Evolutionary conservation across 2,329 filamentous ascomycete species (phyloP).

Genomic region (Colletotrichum eremochloae): DNA sequence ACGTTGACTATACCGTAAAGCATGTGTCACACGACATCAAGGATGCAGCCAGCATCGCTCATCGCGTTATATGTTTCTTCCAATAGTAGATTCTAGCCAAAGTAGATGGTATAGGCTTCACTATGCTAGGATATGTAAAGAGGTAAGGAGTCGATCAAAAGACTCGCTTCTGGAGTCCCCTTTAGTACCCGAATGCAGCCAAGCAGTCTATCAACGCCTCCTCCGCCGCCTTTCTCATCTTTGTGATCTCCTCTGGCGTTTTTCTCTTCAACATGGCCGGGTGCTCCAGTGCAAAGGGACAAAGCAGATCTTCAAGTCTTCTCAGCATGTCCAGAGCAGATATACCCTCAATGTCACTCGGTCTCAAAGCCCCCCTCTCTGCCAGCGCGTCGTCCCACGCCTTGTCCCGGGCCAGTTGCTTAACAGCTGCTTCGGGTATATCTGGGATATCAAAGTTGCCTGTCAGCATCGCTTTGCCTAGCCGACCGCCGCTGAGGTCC

Average conservation of each 20-base stretch:
- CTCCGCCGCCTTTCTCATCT: slow-evolving; percentile 12
- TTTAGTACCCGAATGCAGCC: neutral
- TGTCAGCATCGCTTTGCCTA: slow-evolving; percentile 20
- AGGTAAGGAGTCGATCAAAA: too few species aligned
- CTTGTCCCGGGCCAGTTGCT: neutral
- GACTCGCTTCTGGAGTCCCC: neutral
- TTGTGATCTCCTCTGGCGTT: slow-evolving; percentile 17
- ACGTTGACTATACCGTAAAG: neutral
- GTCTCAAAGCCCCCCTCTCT: slow-evolving; percentile 1
- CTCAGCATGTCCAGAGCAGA: slow-evolving; percentile 12
- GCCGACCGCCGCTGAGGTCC: slow-evolving; percentile 39
- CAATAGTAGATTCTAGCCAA: neutral
- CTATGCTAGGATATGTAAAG: neutral
- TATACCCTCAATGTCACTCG: slow-evolving; percentile 1
- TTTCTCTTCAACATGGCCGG: slow-evolving; percentile 22
- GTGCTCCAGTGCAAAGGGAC: slow-evolving; percentile 20
- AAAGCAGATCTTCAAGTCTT: slow-evolving; percentile 8
- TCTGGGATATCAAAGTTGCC: slow-evolving; percentile 16
- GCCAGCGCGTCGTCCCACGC: slow-evolving; percentile 13
- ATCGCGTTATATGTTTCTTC: neutral
- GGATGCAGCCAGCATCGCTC: neutral
- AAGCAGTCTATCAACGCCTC: slow-evolving; percentile 14
- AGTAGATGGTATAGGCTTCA: neutral
- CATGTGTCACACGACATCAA: neutral
- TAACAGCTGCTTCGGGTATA: neutral